Evolutionary conservation across 495 filamentous ascomycete species (phyloP), one percentile per base, ranked within the genome.

Genomic region (Aspergillus heteromorphus): DNA sequence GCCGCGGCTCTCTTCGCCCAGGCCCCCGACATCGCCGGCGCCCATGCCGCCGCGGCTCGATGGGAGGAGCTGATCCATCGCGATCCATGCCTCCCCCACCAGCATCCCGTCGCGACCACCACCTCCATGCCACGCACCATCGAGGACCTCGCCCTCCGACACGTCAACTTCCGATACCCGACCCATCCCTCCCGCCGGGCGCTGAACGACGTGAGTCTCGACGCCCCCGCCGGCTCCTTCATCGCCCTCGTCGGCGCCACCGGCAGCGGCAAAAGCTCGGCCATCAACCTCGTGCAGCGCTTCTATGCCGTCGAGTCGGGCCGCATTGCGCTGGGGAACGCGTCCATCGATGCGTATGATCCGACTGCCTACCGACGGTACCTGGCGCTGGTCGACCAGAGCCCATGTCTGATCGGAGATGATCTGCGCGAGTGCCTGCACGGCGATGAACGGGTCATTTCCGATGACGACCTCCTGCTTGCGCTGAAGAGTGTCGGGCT

Each of bases 371-470:
- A 83, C 58, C 77, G 81, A 29, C 67, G 71, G 48, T 55, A 71
- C 4, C 60, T 86, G 8, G 79, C 83, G 1, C 75, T 86, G 0
- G 83, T 87, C 7, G 74, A 77, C 2, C 84, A 87, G 62, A 82
- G 83, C 49, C 77, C 81, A 8, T 49, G 43, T 41, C 45, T 58
- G 13, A 45, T 58, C 6, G 56, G 56, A 2, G 50, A 58, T 18
- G 45, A 53, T 40, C 17, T 58, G 18, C 50, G 51, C 27, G 56
- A 58, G 38, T 49, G 43, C 20, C 27, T 58, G 50, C 50, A 54
- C 19, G 45, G 56, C 20, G 51, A 47, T 45, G 43, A 58, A 5
- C 7, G 29, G 34, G 51, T 21, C 13, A 40, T 58, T 2, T 45
- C 56, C 3, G 61, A 56, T n/a, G 42, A 47, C 14, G 51, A 55